Conservation (phyloP, 1,284 basidiomycete species). For the Microbotryum intermedium region DNA sequence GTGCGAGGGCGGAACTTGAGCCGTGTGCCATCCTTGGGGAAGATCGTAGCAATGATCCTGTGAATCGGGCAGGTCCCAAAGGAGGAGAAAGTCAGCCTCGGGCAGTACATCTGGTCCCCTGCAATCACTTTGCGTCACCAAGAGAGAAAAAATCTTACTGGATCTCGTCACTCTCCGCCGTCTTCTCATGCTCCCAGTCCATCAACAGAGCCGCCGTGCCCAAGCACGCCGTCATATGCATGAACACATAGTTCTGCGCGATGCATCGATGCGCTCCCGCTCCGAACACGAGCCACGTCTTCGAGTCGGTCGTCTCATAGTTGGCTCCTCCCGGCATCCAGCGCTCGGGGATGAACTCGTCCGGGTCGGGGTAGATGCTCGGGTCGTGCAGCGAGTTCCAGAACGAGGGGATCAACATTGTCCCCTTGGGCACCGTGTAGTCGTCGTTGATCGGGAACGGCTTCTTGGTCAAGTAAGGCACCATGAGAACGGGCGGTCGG, state of each 20-base stretch:
- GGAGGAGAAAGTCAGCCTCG: not conserved
- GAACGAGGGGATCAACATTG: constrained; percentile 97
- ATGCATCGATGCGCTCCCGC: constrained; percentile 69
- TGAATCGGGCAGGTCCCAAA: no score
- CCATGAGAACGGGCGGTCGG: constrained; percentile 47
- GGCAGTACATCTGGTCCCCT: not conserved
- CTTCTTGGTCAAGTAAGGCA: constrained; percentile 85
- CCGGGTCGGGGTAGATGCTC: constrained; percentile 77
- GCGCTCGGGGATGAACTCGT: constrained; percentile 75
- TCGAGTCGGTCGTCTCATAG: constrained; percentile 62
- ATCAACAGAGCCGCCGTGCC: constrained; percentile 74
- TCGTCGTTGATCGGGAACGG: constrained; percentile 81
- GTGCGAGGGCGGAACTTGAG: constrained; percentile 53
- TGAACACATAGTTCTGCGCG: constrained; percentile 81
- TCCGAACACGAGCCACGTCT: constrained; percentile 95
- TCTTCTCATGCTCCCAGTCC: constrained; percentile 81
- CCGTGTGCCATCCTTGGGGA: constrained; percentile 84
- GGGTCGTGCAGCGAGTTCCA: constrained; percentile 85
- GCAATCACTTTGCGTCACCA: constrained; percentile 1
- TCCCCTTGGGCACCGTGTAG: constrained; percentile 83
- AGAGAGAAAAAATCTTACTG: constrained; percentile 50
- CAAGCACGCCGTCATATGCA: constrained; percentile 82
- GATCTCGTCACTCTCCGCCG: constrained; percentile 69
- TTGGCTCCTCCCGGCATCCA: constrained; percentile 73
- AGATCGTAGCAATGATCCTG: constrained; percentile 49